Evolutionary conservation across 441 rosid genomes (phyloP).

Genomic region (Euphorbia celastroides): DNA sequence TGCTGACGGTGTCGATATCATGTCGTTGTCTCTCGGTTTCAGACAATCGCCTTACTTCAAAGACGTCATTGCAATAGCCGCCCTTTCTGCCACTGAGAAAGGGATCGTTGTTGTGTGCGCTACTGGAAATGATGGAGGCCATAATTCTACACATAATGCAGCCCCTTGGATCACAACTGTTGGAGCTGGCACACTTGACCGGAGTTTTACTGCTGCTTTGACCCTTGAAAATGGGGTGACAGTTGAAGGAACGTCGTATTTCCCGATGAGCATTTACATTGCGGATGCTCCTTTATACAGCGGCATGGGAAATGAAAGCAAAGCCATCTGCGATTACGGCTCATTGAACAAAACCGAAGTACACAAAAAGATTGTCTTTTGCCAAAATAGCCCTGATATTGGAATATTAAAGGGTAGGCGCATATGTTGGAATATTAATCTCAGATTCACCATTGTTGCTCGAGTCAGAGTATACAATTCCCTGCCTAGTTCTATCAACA

Average conservation of each 20-base stretch:
- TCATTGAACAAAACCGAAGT: conserved; percentile 28
- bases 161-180: conserved; percentile 65
- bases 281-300: conserved; percentile 25
- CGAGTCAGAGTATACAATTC: conserved; percentile 23
- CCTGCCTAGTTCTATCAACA: conserved; percentile 23
- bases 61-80: conserved; percentile 56
- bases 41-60: conserved; percentile 45
- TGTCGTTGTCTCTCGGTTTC: conserved; percentile 56
- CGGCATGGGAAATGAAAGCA: conserved; percentile 17
- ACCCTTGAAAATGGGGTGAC: conserved; percentile 38
- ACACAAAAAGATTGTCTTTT: conserved; percentile 33
- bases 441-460: conserved; percentile 13
- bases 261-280: conserved; percentile 23
- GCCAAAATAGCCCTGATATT: conserved; percentile 4
- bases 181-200: conserved; percentile 51
- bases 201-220: conserved; percentile 48
- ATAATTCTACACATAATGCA: conserved; percentile 38
- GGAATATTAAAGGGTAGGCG: conserved; percentile 32
- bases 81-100: conserved; percentile 42
- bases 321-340: conserved; percentile 17
- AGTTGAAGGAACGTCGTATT: conserved; percentile 34
- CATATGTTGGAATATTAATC: conserved; percentile 31
- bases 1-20: conserved; percentile 52
- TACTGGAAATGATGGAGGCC: conserved; percentile 51
- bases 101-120: conserved; percentile 58